Evolutionary conservation across 345 rosid genomes (phyloP), one percentile per base, ranked within the genome.

Genomic region (Streptanthus diversifolius): DNA sequence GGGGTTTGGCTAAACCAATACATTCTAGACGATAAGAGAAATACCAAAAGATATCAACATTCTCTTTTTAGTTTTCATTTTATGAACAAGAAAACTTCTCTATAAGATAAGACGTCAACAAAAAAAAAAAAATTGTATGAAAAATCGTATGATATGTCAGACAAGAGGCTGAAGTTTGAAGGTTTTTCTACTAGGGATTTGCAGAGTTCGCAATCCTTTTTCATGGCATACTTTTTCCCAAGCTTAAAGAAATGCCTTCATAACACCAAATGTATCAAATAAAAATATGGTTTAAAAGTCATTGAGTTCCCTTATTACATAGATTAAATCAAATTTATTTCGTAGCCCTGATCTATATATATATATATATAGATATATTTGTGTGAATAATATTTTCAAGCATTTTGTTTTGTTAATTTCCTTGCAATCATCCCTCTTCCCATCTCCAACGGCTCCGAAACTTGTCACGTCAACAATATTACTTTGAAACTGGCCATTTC

Each of bases 221-320:
- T 30, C 11, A 14, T 8, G 24, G 27, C 71, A 66, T 22, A 51
- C 45, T 3, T 35, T 4, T 32, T 4, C 3, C 71, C 71, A 66
- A 7, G 71, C 71, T 35, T 51, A 8, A 21, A 51, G n/a, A 49
- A 66, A 66, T 25, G 61, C 71, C 71, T 51, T 47, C 33, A 66
- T 12, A 30, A 36, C 40, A 36, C 10, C 13, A 36, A 29, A 65
- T 32, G 25, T 9, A 33, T 57, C 9, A 25, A 53, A 30, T 14
- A 11, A 18, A 32, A 32, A 0, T 11, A 11, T 37, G 5, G n/a
- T 18, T 58, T 17, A 3, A 19, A 13, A 21, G 11, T 6, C 21
- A 39, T 11, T 39, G 8, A 22, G 29, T 24, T 39, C 17, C 49
- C 37, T 1, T 1, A 33, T 33, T 7, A 33, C 11, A 17, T 35